Evolutionary conservation across 495 filamentous ascomycete species (phyloP), one percentile per base, ranked within the genome.

Genomic region (Xeromyces bisporus): DNA sequence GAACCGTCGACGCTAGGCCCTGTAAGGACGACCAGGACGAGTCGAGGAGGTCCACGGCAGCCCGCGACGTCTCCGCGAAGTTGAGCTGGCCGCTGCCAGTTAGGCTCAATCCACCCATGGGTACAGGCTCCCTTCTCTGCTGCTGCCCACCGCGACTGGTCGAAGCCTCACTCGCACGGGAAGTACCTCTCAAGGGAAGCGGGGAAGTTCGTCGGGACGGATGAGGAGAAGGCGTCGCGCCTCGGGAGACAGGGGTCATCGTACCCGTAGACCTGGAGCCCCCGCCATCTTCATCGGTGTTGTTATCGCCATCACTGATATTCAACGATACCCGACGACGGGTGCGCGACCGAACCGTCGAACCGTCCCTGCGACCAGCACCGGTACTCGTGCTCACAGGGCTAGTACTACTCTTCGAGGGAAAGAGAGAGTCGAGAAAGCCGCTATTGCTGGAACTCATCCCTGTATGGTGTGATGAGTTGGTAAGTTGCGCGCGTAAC

Each of bases 1-100:
- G 31, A 18, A 70, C 49, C 26, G 65, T 63, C 3, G 64, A 67
- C n/a, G 66, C 65, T 23, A 70, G 31, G 25, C 51, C 62, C 42
- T 67, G 64, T 24, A 70, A 40, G 14, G 66, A 69, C 13, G 66
- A 64, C 66, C 66, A 70, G 3, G 66, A 58, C 7, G 51, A 56
- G 32, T 64, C 65, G 32, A 67, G 41, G 31, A 69, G 56, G 31
- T 62, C 61, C 30, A 55, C 33, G 13, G 55, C 44, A 26, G 48
- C 46, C 21, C 44, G 48, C 15, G 60, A 55, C 15, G 54, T 48
- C 4, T 49, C 41, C 15, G 48, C 32, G 10, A 44, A 34, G 6
- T 32, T 46, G 39, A 21, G 37, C 40, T 17, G 43, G 36, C 37
- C 39, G 41, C 44, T 51, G 33, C 44, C 41, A 39, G 39, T 20